Base-by-base conservation (phyloP, 202 grass and related monocot species). In the Schoenoplectus tabernaemontani region DNA sequence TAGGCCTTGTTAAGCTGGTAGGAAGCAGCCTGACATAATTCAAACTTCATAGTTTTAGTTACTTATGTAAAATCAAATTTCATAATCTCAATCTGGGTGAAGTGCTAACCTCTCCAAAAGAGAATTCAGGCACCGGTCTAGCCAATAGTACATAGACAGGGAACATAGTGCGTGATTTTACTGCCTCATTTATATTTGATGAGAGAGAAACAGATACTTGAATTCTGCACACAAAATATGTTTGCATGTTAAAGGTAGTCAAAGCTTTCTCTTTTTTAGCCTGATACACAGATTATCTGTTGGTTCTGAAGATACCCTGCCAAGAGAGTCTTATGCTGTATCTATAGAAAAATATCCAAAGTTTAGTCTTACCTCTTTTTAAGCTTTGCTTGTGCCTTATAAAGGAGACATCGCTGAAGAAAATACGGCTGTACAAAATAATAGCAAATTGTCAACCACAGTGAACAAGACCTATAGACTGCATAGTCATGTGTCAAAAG, bases 351-450 rank as follows among this genome's bases (percentile, higher is more conserved):
- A 44, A 33, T 43, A 23, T 15, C n/a, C 23, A 44, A 43, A 59
- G n/a, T 15, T 80, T 80, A 23, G 9, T 19, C 28, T 62, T 90
- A 93, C 94, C 94, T 97, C 77, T 89, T 93, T 85, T 84, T 90
- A n/a, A 38, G 82, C 79, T 87, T 93, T 39, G 87, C 89, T 5
- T 85, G 77, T 80, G 90, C 90, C 80, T 86, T 97, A 84, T 97
- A 97, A 60, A 38, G 62, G 69, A 97, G 90, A 58, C 80, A 80
- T 88, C 94, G 93, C 83, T 90, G 91, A 90, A 93, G 91, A 81
- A 87, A 92, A 71, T 38, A 73, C 16, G 94, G 94, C 94, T 97
- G 87, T 79, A 93, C 64, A 85, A 77, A 59, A 78, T 43, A 61
- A 28, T 26, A 59, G 36, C 36, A 62, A 61, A 59, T 39, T 15